Evolutionary conservation across 805 yeast species (phyloP).

Genomic region (Suhomyces sp.): DNA sequence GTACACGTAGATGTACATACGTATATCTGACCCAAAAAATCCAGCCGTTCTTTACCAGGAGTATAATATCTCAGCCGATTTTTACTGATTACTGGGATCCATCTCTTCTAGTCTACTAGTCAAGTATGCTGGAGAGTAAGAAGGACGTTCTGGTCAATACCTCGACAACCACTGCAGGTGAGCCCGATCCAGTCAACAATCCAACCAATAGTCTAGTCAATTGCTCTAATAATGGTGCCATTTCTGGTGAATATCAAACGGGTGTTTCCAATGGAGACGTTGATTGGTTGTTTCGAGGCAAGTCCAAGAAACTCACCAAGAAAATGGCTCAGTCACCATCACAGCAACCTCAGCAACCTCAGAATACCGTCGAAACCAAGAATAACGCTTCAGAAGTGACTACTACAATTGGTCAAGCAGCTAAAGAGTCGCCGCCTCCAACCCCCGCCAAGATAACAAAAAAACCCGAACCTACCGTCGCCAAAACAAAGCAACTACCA

Average conservation of each 20-base stretch:
- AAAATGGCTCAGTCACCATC: constrained; percentile 25
- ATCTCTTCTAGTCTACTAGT: not conserved
- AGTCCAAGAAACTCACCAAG: constrained; percentile 54
- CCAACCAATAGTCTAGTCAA: not conserved
- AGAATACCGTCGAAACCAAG: not conserved
- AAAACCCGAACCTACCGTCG: not conserved
- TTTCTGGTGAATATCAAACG: constrained; percentile 22
- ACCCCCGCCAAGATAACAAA: not conserved
- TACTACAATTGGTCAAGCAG: not conserved
- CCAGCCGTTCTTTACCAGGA: not conserved
- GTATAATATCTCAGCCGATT: not conserved
- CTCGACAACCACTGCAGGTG: not conserved
- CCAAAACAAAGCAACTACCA: not conserved
- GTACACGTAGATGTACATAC: not conserved
- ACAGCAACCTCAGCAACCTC: not conserved
- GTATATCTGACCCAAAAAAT: not conserved
- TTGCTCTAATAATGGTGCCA: not conserved
- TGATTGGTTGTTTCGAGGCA: constrained; percentile 84
- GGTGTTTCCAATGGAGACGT: constrained; percentile 75
- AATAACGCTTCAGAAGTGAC: not conserved
- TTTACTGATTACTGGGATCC: not conserved
- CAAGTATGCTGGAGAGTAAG: not conserved
- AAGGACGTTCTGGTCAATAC: not conserved
- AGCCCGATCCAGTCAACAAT: not conserved
- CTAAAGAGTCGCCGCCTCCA: not conserved